These are phyloP conservation scores for Populus hybrid DNA, from an alignment of 441 rosid genomes.

Conservation along the genomic window DNA sequence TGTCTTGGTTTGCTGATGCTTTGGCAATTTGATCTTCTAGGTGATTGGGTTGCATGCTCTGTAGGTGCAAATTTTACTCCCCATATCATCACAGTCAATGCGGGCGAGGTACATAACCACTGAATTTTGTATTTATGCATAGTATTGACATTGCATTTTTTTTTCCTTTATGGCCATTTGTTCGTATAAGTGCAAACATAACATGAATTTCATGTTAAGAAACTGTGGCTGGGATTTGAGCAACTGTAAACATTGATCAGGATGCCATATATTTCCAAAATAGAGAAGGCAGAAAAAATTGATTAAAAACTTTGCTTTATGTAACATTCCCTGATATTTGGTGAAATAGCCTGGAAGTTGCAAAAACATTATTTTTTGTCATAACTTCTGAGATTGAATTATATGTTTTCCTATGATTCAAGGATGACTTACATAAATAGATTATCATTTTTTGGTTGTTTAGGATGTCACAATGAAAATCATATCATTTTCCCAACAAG, in stretches of 20 bases:
- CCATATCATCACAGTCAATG: conserved; percentile 76
- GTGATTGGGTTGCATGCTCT: conserved; percentile 60
- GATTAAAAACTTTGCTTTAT: not conserved
- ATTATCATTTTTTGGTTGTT: conserved; percentile 15
- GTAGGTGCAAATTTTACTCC: conserved; percentile 83
- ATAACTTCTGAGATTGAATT: not conserved
- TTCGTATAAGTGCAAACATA: conserved; percentile 1
- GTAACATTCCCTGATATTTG: not conserved
- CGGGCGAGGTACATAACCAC: conserved; percentile 73
- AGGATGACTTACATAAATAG: not conserved
- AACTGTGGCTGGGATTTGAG: conserved; percentile 2
- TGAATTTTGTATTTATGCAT: not conserved
- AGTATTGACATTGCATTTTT: not conserved
- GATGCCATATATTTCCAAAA: not conserved
- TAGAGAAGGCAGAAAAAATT: not conserved
- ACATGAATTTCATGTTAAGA: not conserved
- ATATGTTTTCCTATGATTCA: not conserved
- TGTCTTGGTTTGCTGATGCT: conserved; percentile 12
- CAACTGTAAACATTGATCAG: not conserved
- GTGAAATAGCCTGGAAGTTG: not conserved
- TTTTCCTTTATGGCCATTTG: not conserved
- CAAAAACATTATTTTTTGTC: not conserved
- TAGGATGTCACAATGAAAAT: conserved; percentile 94
- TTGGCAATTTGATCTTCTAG: conserved; percentile 32
- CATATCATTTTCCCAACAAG: conserved; percentile 95